Evolutionary conservation across 805 yeast genomes (phyloP), one percentile per base, ranked within the genome.

Genomic region (Candida saitoana): DNA sequence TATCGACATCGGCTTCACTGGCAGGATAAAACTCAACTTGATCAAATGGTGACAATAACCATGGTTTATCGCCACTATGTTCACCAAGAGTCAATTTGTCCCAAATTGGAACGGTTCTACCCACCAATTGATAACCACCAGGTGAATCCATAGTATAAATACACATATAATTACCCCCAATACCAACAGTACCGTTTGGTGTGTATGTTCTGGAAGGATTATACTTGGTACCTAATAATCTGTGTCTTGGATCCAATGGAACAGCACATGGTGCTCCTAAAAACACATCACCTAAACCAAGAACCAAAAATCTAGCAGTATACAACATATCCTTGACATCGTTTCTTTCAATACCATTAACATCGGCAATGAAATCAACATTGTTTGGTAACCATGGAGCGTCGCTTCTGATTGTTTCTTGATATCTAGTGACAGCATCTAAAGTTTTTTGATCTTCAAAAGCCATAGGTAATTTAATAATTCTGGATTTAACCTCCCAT

Each of bases 311-410:
- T 58, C 90, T 76, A 4, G 98, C 98, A 34, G 85, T 70, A 68
- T 89, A 91, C 57, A 93, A 65, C 84, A 91, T 82, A 52, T 87
- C 87, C 47, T 82, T 74, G 41, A 93, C 91, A 40, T 79, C 85
- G 8, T 77, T 69, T 52, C 96, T 80, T 43, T 76, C 77, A 34
- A 93, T 74, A 17, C 84, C 93, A 62, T 93, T 91, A 47, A 90
- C 89, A 51, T 80, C 79, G 25, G 96, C 95, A 63, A 91, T 79
- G 67, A 93, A 91, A 62, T 91, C 99, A 48, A 93, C 96, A 57
- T 91, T 91, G 71, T 89, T 91, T 49, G 99, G 99, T 56, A 91
- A 74, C 98, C 98, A 91, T 33, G 98, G 98, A 5, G 98, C 99
- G 39, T 79, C 79, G 16, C 91, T 74, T 55, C 98, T 77, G 54